A percentile compares a stretch with the other conserved stretches of the same genome.
These are phyloP conservation scores for Aspergillus aculeatinus DNA, from an alignment of 2,329 filamentous ascomycete genomes.

Conservation along the genomic window DNA sequence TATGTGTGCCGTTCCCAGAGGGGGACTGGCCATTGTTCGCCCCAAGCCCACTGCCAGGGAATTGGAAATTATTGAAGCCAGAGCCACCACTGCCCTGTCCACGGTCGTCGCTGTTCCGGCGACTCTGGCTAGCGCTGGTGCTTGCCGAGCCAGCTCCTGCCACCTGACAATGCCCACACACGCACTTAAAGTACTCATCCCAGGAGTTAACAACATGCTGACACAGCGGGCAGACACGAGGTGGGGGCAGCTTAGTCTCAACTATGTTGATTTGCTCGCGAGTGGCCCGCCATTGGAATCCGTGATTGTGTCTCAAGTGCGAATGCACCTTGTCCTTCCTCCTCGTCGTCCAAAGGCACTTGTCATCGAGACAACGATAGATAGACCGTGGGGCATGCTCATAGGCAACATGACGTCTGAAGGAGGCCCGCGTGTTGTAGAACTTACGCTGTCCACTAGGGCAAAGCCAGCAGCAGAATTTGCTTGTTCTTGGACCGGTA, in stretches of 20 bases:
- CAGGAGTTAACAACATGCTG: slow-evolving; percentile 4
- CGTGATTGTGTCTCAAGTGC: slow-evolving; percentile 6
- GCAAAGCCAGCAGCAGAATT: slow-evolving; percentile 9
- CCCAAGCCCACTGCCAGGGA: not conserved
- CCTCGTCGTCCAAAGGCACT: not conserved
- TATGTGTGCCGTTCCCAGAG: not conserved
- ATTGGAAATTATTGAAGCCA: not conserved
- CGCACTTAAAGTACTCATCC: slow-evolving; percentile 16
- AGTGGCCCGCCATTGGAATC: not conserved
- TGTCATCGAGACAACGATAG: slow-evolving; percentile 3
- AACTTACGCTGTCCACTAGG: not conserved
- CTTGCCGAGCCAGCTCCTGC: not conserved
- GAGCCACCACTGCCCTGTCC: slow-evolving; percentile 1
- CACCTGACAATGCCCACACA: slow-evolving; percentile 15
- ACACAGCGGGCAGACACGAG: slow-evolving; percentile 11
- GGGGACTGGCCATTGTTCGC: not conserved
- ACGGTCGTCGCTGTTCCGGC: slow-evolving; percentile 11
- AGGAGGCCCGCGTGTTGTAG: slow-evolving; percentile 4
- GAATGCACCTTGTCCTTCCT: slow-evolving; percentile 17
- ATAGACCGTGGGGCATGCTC: slow-evolving; percentile 3
- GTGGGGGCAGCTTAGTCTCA: not conserved
- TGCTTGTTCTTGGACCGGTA: not conserved
- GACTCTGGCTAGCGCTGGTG: slow-evolving; percentile 9
- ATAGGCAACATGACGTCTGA: slow-evolving; percentile 14
- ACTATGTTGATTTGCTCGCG: not conserved